Evolutionary conservation across 306 rosid species (phyloP), one percentile per base, ranked within the genome.

Genomic region (Neltuma alba): DNA sequence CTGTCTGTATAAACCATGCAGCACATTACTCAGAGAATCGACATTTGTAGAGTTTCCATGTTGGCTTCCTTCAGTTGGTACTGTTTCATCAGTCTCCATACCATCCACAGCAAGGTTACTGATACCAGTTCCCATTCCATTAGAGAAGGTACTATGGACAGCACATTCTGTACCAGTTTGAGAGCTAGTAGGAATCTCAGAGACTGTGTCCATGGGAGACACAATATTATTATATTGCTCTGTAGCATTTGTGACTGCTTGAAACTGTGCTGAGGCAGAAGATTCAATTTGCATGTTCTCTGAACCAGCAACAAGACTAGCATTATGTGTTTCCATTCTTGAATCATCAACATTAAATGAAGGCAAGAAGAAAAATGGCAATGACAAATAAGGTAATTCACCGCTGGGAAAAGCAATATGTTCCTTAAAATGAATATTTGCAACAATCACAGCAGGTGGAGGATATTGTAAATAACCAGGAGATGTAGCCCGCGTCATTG

Each of bases 401-500:
- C 86, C 88, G 60, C 87, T 89, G 54, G 84, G 84, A 79, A 81
- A 80, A 78, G 78, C 83, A 82, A 85, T 72, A 80, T 85, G 91
- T 75, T 87, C 99, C 38, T 84, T 80, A 62, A 93, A 82, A 66
- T 89, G 95, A 86, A 85, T 82, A 84, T 87, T 91, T 66, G 99
- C 88, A 79, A 96, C 89, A 84, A 88, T 89, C 71, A 96, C 91
- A 33, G 98, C 87, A 80, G 98, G 99, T 9, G 99, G 97, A n/a
- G 99, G 93, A 83, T 93, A 93, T 76, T 82, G 89, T 86, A 90
- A 87, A 83, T 96, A 96, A 79, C 99, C 99, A 55, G 84, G 85
- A 64, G 98, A 91, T 50, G 94, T 96, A 82, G 99, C 98, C 67
- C 79, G 85, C 28, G 99, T 89, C 96, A 90, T 93, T 33, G 93